A percentile compares a stretch with the other conserved stretches of the same genome.
phyloP scores from a whole-genome alignment of 179 eudicot species.

The Gypsophila paniculata region DNA sequence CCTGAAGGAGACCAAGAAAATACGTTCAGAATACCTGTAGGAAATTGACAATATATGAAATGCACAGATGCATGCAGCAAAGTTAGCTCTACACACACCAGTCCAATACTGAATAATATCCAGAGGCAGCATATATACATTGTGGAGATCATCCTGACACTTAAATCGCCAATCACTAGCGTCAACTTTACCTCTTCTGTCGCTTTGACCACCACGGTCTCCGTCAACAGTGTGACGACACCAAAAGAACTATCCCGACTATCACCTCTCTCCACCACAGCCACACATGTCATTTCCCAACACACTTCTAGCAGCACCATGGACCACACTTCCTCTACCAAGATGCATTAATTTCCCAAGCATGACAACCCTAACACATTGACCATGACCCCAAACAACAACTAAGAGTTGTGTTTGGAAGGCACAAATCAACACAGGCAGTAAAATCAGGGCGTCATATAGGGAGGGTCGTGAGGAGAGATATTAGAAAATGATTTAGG shows the following conservation, averaged over 20 bases:
- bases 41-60: not conserved
- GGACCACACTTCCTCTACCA: not conserved
- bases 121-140: slow-evolving; percentile 14
- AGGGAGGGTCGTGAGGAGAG: not conserved
- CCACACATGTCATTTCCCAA: not conserved
- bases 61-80: slow-evolving; percentile 13
- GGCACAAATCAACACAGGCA: not conserved
- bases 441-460: not conserved
- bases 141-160: not conserved
- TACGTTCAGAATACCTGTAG: slow-evolving; percentile 12
- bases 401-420: slow-evolving; percentile 1
- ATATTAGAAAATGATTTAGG: not conserved
- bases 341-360: slow-evolving; percentile 5
- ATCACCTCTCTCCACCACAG: slow-evolving; percentile 1
- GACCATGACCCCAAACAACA: not conserved
- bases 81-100: slow-evolving; percentile 8
- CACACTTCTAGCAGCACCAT: not conserved
- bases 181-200: not conserved
- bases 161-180: not conserved
- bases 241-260: not conserved
- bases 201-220: not conserved
- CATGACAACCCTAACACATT: not conserved
- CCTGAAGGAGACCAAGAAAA: slow-evolving; percentile 42
- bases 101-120: slow-evolving; percentile 7
- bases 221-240: not conserved